Base-by-base conservation (phyloP, 257 asterid species). In the Solanum clarkiae region DNA sequence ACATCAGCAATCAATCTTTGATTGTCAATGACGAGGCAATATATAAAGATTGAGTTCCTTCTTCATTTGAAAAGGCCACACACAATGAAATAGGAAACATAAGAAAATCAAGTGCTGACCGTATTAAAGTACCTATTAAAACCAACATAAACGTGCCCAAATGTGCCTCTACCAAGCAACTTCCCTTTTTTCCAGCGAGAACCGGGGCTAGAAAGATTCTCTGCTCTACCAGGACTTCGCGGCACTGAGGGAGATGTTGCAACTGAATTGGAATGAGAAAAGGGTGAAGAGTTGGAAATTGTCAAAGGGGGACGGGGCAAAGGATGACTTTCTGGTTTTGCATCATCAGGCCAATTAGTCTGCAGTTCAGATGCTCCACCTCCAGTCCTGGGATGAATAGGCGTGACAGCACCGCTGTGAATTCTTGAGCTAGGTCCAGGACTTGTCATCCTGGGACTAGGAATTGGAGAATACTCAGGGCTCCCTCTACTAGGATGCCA, bases 361-460 rank as follows among this genome's bases (percentile, higher is more conserved):
- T 88, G 94, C 47, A 94, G 85, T 83, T 97, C 99, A 53, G 92
- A 84, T 87, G 92, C 92, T 18, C 88, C 96, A 40, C 94, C 97
- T 86, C 94, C 99, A 77, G 96, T 95, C 88, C 98, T 91, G 40
- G 97, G 96, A 91, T 97, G 99, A 87, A 93, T 89, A 84, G 99
- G 99, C 56, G 99, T 95, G 85, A 97, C 99, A 40, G 98, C 94
- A 59, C 98, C 99, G 87, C 98, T 97, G 62, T 95, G 98, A 87
- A 95, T 95, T 89, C 99, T 92, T 72, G 99, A 97, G 91, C 99
- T 85, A 83, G 98, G 98, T 20, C 98, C 98, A 80, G 98, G 96
- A 87, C 98, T 95, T 8, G 94, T 92, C 98, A 94, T 95, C 88
- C 98, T 90, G 60, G 99, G 98, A 86, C 98, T 95, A 57, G 98